These are phyloP conservation scores for Coemansia biformis DNA, from an alignment of 192 early-diverging fungal genomes.

Conservation along the genomic window DNA sequence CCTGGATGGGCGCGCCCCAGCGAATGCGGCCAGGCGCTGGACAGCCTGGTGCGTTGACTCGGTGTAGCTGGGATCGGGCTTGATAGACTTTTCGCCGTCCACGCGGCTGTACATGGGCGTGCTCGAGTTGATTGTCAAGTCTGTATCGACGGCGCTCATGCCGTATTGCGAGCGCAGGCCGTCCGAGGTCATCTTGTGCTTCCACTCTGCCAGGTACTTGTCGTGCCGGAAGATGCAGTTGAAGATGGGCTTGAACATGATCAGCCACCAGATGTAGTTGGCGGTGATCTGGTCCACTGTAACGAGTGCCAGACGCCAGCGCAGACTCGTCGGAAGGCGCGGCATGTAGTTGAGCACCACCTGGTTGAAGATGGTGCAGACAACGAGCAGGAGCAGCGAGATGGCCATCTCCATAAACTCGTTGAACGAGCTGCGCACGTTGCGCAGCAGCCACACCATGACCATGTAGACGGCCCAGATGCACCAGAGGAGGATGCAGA, in stretches of 20 bases:
- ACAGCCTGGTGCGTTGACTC: slow-evolving; percentile 35
- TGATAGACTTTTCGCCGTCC: slow-evolving; percentile 5
- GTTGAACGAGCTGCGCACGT: slow-evolving; percentile 50
- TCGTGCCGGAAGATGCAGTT: slow-evolving; percentile 45
- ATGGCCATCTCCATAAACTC: slow-evolving; percentile 46
- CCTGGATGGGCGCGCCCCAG: slow-evolving; percentile 2
- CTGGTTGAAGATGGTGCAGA: slow-evolving; percentile 36
- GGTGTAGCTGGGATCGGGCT: slow-evolving; percentile 29
- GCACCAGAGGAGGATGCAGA: slow-evolving; percentile 25
- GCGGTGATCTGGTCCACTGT: slow-evolving; percentile 31
- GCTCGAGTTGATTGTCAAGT: slow-evolving; percentile 27
- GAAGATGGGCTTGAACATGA: slow-evolving; percentile 45
- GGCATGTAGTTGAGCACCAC: slow-evolving; percentile 27
- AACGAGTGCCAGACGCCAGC: slow-evolving; percentile 29
- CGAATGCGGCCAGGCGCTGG: slow-evolving; percentile 21
- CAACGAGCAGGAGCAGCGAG: slow-evolving; percentile 25
- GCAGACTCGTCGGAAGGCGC: slow-evolving; percentile 21
- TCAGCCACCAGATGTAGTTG: slow-evolving; percentile 49
- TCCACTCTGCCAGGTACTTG: slow-evolving; percentile 36
- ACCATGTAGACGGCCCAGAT: slow-evolving; percentile 38
- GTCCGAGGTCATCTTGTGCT: slow-evolving; percentile 36
- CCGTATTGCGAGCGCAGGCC: slow-evolving; percentile 39
- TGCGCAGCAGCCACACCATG: slow-evolving; percentile 48
- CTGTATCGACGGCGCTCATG: slow-evolving; percentile 17
- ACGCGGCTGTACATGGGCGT: slow-evolving; percentile 15